Conservation (phyloP, 2,329 filamentous ascomycete genomes). For the Thermothelomyces thermophilus region DNA sequence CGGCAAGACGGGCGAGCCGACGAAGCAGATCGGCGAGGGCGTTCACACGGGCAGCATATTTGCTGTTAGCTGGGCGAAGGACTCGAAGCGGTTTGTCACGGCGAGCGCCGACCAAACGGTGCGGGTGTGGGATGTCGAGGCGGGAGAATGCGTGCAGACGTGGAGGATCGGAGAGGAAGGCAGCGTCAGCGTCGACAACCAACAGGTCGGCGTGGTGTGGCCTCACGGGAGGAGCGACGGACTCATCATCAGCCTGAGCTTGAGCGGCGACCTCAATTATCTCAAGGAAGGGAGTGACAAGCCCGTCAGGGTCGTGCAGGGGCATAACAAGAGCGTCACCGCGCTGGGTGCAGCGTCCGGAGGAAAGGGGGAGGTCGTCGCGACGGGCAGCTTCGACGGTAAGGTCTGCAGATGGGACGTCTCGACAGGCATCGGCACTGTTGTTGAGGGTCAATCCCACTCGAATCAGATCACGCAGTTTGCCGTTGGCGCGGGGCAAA, state of each 20-base stretch:
- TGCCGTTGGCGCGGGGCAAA: constrained; percentile 51
- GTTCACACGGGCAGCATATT: constrained; percentile 91
- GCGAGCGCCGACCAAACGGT: constrained; percentile 93
- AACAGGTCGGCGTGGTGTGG: constrained; percentile 94
- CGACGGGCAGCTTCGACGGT: constrained; percentile 90
- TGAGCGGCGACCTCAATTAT: constrained; percentile 87
- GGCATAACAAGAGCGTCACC: constrained; percentile 88
- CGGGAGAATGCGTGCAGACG: constrained; percentile 67
- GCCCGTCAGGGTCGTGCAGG: constrained; percentile 67
- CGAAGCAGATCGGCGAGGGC: constrained; percentile 69
- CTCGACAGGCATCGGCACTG: constrained; percentile 58
- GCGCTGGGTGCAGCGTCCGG: constrained; percentile 56
- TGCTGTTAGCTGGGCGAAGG: constrained; percentile 79
- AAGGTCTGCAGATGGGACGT: constrained; percentile 80
- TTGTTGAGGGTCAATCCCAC: constrained; percentile 73
- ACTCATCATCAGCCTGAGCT: constrained; percentile 80
- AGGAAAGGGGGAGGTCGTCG: constrained; percentile 58
- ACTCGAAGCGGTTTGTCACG: constrained; percentile 81
- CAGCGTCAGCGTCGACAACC: constrained; percentile 64
- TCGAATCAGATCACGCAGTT: constrained; percentile 82
- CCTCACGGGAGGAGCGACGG: constrained; percentile 75
- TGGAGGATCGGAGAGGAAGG: constrained; percentile 80
- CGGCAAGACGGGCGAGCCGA: constrained; percentile 86
- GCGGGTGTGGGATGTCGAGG: constrained; percentile 85
- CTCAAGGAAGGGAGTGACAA: constrained; percentile 63